Evolutionary conservation across 805 yeast genomes (phyloP).

Genomic region (Yarrowia osloensis): DNA sequence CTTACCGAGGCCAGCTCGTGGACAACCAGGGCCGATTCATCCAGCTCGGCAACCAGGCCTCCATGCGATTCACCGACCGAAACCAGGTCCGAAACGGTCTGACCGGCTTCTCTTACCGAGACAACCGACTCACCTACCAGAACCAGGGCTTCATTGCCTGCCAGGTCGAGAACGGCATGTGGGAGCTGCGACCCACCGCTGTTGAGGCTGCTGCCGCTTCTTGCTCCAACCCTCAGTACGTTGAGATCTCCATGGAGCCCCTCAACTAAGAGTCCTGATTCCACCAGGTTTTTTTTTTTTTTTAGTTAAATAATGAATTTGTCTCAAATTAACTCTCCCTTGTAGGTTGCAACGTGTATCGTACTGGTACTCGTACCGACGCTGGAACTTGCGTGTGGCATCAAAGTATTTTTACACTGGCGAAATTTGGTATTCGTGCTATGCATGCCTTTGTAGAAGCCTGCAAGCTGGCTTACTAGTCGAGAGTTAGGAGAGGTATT

Average conservation of each 20-base stretch:
- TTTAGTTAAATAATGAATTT: not conserved
- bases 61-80: constrained; percentile 19
- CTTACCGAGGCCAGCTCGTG: constrained; percentile 20
- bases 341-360: too few relatives aligned
- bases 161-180: constrained; percentile 5
- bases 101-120: not conserved
- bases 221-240: not conserved
- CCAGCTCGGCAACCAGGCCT: constrained; percentile 15
- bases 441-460: too few relatives aligned
- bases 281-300: not conserved
- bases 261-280: not conserved
- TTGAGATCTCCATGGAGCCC: constrained; percentile 7
- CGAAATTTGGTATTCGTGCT: too few relatives aligned
- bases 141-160: constrained; percentile 11
- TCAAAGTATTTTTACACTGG: too few relatives aligned
- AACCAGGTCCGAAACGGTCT: constrained; percentile 19
- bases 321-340: too few relatives aligned
- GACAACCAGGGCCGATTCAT: constrained; percentile 19
- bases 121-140: constrained; percentile 16
- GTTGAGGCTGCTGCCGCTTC: not conserved
- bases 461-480: too few relatives aligned
- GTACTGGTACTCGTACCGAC: not conserved
- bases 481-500: too few relatives aligned
- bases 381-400: too few relatives aligned
- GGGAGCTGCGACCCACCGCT: constrained; percentile 17